A percentile compares a stretch with the other conserved stretches of the same genome.
Evolutionary conservation across 1,284 basidiomycete species (phyloP).

Genomic region (Ceratobasidium sp.): DNA sequence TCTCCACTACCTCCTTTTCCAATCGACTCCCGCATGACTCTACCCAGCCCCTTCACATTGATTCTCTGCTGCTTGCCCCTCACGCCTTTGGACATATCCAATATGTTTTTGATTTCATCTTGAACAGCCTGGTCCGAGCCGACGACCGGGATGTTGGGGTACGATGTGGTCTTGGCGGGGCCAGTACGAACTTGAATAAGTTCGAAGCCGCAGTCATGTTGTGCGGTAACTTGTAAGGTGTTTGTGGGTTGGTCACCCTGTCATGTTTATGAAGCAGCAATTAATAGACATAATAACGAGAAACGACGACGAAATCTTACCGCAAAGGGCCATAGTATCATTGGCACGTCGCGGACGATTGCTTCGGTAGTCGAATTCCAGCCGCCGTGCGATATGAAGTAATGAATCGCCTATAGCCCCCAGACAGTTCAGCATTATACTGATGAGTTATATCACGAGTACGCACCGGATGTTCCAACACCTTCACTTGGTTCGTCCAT

Average conservation of each 20-base stretch:
- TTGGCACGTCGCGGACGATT: conserved; percentile 15
- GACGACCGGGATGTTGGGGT: background rate
- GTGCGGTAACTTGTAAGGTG: background rate
- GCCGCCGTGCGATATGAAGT: conserved; percentile 19
- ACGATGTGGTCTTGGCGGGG: conserved; percentile 13
- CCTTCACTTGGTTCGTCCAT: conserved; percentile 31
- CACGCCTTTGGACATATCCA: conserved; percentile 6
- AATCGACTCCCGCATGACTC: conserved; percentile 17
- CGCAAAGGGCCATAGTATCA: conserved; percentile 23
- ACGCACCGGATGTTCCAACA: conserved; percentile 40
- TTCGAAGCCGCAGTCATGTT: conserved; percentile 37
- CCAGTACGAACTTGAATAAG: conserved; percentile 43
- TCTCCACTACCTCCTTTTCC: conserved; percentile 8
- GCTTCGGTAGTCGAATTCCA: conserved; percentile 1
- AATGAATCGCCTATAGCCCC: conserved; percentile 18
- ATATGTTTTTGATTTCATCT: conserved; percentile 4
- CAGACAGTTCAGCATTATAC: too few species aligned
- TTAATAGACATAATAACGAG: too few species aligned
- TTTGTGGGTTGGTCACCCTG: conserved; percentile 28
- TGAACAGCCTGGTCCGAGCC: conserved; percentile 35
- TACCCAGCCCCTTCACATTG: conserved; percentile 18
- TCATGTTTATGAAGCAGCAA: background rate
- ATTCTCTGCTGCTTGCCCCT: conserved; percentile 5
- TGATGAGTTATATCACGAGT: background rate
- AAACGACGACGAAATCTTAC: conserved; percentile 5